Conservation (phyloP, 2,329 filamentous ascomycete genomes). For the Fusarium nanum region DNA sequence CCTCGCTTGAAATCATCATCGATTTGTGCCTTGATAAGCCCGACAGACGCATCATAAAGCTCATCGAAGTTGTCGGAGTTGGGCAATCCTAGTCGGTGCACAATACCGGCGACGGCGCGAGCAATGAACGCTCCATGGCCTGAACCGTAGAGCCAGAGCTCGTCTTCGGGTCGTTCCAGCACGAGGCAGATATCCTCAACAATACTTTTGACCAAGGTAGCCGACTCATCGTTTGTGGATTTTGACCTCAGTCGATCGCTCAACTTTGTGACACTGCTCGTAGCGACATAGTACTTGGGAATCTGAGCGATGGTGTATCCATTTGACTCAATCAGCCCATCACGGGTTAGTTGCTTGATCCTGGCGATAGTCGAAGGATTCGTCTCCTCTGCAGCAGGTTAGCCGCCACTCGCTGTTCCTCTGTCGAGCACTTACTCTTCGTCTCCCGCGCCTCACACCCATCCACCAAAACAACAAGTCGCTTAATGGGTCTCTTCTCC, state of each 20-base stretch:
- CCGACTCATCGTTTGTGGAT: slow-evolving; percentile 29
- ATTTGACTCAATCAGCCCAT: slow-evolving; percentile 23
- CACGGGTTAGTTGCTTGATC: slow-evolving; percentile 30
- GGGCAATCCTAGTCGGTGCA: slow-evolving; percentile 37
- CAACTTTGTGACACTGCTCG: slow-evolving; percentile 19
- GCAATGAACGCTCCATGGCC: slow-evolving; percentile 41
- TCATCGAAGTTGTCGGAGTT: slow-evolving; percentile 32
- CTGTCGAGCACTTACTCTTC: background rate
- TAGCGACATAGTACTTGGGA: slow-evolving; percentile 35
- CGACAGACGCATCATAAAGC: slow-evolving; percentile 31
- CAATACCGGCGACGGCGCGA: slow-evolving; percentile 40
- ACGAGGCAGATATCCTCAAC: slow-evolving; percentile 32
- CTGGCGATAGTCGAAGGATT: slow-evolving; percentile 40
- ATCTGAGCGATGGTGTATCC: slow-evolving; percentile 22
- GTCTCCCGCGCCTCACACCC: slow-evolving; percentile 25
- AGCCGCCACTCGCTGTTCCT: background rate
- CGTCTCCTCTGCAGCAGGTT: slow-evolving; percentile 20
- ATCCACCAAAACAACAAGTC: slow-evolving; percentile 40
- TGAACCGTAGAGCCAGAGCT: slow-evolving; percentile 44
- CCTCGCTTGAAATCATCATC: slow-evolving; percentile 39
- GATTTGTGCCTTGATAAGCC: slow-evolving; percentile 37
- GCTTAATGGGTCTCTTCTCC: slow-evolving; percentile 26
- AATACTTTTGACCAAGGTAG: slow-evolving; percentile 35
- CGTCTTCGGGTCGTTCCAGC: slow-evolving; percentile 36
- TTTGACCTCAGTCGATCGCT: slow-evolving; percentile 31